These are phyloP conservation scores for Cytidiella melzeri DNA, from an alignment of 768 basidiomycete genomes.

Conservation along the genomic window DNA sequence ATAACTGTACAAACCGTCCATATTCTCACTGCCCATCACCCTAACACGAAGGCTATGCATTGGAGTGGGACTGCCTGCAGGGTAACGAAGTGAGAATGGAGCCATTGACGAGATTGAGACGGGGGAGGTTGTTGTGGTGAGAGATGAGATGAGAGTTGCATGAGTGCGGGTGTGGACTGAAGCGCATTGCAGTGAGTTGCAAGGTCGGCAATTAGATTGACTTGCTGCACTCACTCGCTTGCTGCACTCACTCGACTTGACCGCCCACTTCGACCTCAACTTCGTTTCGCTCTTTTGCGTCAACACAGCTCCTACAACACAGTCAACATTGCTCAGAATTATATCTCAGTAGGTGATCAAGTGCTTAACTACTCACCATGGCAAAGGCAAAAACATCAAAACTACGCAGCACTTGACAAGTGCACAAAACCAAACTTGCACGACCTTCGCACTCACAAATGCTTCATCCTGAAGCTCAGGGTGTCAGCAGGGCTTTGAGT, in stretches of 20 bases:
- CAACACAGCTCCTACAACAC: neutral
- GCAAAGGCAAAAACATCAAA: neutral
- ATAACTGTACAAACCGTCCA: neutral
- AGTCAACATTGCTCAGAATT: neutral
- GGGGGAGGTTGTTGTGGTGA: neutral
- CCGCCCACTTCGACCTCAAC: neutral
- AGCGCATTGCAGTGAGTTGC: neutral
- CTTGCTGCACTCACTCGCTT: neutral
- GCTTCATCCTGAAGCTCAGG: neutral
- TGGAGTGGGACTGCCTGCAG: neutral
- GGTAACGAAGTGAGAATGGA: neutral
- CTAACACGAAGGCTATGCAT: neutral
- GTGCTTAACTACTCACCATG: too few species aligned
- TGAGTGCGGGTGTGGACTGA: neutral
- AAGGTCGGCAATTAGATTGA: neutral
- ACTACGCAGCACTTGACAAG: neutral
- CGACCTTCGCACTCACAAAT: neutral
- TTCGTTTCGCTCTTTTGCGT: too few species aligned
- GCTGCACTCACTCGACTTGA: too few species aligned
- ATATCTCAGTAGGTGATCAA: too few species aligned
- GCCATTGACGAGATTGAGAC: neutral
- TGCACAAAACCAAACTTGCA: neutral
- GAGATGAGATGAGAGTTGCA: neutral
- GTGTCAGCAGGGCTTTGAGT: neutral
- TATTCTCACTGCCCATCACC: neutral